Evolutionary conservation across 805 yeast genomes (phyloP).

Genomic region (Cyberlindnera lachancei): DNA sequence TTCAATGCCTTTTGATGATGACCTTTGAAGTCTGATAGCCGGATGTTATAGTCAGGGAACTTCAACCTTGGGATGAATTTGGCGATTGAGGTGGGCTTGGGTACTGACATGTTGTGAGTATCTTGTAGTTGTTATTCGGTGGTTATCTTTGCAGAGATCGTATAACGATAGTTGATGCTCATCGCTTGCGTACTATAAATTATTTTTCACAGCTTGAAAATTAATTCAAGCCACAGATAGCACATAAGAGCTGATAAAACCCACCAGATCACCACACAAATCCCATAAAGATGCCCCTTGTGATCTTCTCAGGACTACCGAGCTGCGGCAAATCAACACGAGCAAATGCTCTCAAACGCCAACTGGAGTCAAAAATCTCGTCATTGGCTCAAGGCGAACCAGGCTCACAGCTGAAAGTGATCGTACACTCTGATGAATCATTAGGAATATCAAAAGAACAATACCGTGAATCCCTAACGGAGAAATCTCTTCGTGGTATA

Average conservation of each 20-base stretch:
- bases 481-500: constrained; percentile 73
- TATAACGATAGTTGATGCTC: background rate
- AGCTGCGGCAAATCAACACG: constrained; percentile 75
- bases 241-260: too few species aligned
- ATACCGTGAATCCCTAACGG: constrained; percentile 66
- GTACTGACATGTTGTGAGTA: too few species aligned
- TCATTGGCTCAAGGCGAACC: constrained; percentile 33
- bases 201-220: constrained; percentile 5
- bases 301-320: constrained; percentile 81
- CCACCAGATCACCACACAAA: too few species aligned
- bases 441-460: constrained; percentile 63
- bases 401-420: constrained; percentile 52
- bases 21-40: constrained; percentile 78
- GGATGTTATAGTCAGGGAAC: constrained; percentile 70
- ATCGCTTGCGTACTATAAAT: background rate
- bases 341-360: constrained; percentile 46
- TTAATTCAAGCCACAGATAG: too few species aligned
- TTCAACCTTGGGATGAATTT: constrained; percentile 55
- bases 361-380: constrained; percentile 40
- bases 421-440: constrained; percentile 69
- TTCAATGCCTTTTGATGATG: constrained; percentile 80
- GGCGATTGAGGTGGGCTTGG: constrained; percentile 1
- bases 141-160: background rate
- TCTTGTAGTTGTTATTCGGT: too few species aligned
- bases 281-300: constrained; percentile 95